Evolutionary conservation across 139 green algal genomes (phyloP).

Genomic region (Astrephomene gubernaculifera): DNA sequence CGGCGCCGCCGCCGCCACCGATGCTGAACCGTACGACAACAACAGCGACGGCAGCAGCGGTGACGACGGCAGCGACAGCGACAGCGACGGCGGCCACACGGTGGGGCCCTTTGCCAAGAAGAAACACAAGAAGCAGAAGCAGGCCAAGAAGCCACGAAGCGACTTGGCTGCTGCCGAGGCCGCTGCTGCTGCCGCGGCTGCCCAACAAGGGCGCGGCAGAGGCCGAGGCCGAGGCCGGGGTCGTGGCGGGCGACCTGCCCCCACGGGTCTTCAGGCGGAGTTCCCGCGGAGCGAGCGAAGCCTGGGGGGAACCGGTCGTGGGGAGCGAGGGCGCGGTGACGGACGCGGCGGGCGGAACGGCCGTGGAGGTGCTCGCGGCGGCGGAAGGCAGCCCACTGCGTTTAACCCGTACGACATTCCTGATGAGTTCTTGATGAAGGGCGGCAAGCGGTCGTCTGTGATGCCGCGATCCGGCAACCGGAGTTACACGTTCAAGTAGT

Average conservation of each 20-base stretch:
- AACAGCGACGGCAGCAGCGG: background rate
- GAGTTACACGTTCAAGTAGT: constrained; percentile 55
- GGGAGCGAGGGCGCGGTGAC: background rate
- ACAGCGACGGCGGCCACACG: constrained; percentile 22
- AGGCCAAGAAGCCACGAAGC: too few species aligned
- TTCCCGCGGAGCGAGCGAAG: constrained; percentile 12
- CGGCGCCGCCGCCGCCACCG: background rate
- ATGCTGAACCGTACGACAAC: background rate
- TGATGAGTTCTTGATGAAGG: constrained; percentile 57
- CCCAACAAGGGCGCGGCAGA: background rate
- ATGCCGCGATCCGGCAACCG: constrained; percentile 59
- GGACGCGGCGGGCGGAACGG: background rate
- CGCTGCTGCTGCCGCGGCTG: background rate
- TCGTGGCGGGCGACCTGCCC: background rate
- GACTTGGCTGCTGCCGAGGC: too few species aligned
- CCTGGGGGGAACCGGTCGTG: background rate
- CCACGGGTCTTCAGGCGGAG: background rate
- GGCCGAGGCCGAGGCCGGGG: constrained; percentile 6
- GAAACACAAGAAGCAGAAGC: background rate
- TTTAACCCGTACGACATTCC: constrained; percentile 63
- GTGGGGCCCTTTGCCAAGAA: constrained; percentile 17
- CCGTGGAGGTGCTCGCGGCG: background rate
- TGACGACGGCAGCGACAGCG: constrained; percentile 21
- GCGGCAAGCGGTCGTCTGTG: constrained; percentile 55
- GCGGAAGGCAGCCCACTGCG: constrained; percentile 31